Evolutionary conservation across 495 filamentous ascomycete genomes (phyloP).

Genomic region (Penicillium crystallinum): DNA sequence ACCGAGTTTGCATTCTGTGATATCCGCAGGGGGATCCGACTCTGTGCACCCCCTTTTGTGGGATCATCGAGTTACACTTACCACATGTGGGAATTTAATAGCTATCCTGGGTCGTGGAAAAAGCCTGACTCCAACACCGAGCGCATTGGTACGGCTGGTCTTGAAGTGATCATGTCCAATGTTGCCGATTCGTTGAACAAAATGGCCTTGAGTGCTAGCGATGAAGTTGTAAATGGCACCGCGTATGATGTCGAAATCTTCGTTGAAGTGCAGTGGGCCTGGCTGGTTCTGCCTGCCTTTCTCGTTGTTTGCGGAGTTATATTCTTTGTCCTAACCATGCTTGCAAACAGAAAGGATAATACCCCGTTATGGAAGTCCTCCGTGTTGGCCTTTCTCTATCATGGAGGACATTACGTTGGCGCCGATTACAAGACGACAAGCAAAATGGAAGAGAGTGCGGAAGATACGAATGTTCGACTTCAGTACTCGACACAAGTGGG

Average conservation of each 20-base stretch:
- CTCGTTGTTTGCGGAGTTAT: neutral
- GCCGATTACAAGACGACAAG: neutral
- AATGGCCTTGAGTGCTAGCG: neutral
- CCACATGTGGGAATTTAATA: neutral
- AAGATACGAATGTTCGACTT: neutral
- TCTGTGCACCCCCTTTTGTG: neutral
- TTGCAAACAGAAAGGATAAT: neutral
- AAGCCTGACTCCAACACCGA: neutral
- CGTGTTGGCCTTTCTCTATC: neutral
- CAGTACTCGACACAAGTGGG: neutral
- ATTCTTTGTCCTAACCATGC: neutral
- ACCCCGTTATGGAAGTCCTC: conserved; percentile 1
- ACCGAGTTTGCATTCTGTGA: neutral
- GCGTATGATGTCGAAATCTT: neutral
- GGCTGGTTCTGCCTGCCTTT: neutral
- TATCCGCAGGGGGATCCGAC: neutral
- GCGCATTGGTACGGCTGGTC: neutral
- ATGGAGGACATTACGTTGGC: neutral
- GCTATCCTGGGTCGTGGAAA: neutral
- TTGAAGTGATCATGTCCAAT: neutral
- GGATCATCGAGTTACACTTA: neutral
- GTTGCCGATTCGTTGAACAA: neutral
- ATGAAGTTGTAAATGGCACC: neutral
- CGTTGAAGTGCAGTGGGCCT: neutral
- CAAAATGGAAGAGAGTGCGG: neutral